Percentiles rank a stretch among this genome's conserved stretches.
Conservation (phyloP, 331 rosid species). For the Prunus yedoensis region DNA sequence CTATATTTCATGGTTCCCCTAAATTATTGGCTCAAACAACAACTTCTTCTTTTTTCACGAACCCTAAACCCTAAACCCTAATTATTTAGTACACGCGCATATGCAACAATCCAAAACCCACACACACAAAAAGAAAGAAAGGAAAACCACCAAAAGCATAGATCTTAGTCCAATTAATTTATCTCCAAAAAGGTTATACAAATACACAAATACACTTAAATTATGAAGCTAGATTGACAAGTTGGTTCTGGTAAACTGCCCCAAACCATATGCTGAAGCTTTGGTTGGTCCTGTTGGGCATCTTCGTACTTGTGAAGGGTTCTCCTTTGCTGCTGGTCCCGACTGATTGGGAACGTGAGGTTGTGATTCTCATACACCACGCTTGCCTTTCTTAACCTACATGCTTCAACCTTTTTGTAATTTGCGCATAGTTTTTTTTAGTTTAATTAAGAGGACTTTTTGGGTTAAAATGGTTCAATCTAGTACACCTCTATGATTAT, state of each 20-base stretch:
- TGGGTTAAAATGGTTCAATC: background rate
- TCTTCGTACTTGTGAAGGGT: slow-evolving; percentile 38
- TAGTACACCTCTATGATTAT: background rate
- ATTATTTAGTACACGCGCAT: background rate
- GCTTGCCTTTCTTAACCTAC: slow-evolving; percentile 16
- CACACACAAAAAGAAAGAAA: background rate
- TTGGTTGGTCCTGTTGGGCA: slow-evolving; percentile 47
- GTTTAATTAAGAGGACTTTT: background rate
- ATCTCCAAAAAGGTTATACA: background rate
- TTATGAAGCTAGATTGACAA: background rate
- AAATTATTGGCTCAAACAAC: slow-evolving; percentile 6
- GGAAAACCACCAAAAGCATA: background rate
- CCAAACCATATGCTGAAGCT: slow-evolving; percentile 47
- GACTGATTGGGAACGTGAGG: slow-evolving; percentile 20
- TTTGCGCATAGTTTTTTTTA: background rate
- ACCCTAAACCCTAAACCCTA: slow-evolving; percentile 16
- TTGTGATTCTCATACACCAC: slow-evolving; percentile 25
- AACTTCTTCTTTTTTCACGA: slow-evolving; percentile 14
- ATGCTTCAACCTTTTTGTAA: slow-evolving; percentile 5
- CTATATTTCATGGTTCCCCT: background rate
- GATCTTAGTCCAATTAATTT: background rate
- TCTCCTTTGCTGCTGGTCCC: slow-evolving; percentile 29
- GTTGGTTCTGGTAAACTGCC: slow-evolving; percentile 10
- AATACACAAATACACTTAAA: background rate
- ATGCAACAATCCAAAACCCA: background rate